Conservation (phyloP, 768 basidiomycete species). For the Arthromyces matolae region DNA sequence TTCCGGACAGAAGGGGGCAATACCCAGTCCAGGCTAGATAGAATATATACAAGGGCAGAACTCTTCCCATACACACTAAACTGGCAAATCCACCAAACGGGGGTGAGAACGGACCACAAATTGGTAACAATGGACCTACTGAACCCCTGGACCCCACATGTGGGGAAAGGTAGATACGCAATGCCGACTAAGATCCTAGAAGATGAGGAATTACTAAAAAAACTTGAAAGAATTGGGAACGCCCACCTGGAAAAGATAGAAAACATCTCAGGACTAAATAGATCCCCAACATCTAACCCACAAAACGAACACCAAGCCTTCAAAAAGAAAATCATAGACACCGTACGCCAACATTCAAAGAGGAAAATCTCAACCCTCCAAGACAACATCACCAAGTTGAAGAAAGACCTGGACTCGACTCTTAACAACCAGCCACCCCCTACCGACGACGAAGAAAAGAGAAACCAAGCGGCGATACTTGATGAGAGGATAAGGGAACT, state of each 20-base stretch:
- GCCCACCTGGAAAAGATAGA: neutral
- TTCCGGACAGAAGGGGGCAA: slow-evolving; percentile 17
- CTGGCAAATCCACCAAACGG: slow-evolving; percentile 4
- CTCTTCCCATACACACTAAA: neutral
- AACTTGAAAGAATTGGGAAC: neutral
- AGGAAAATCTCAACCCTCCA: neutral
- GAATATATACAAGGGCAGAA: slow-evolving; percentile 27
- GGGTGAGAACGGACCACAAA: slow-evolving; percentile 7
- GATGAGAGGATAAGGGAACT: slow-evolving; percentile 8
- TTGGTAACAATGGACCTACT: neutral
- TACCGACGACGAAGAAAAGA: slow-evolving; percentile 19
- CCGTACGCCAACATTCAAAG: neutral
- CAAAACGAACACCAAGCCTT: neutral
- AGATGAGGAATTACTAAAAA: neutral
- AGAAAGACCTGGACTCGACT: neutral
- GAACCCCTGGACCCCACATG: neutral
- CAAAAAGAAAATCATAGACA: neutral
- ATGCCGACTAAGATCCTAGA: neutral
- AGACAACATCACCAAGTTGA: slow-evolving; percentile 2
- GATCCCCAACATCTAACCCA: neutral
- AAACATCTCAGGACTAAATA: neutral
- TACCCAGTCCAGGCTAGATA: slow-evolving; percentile 30
- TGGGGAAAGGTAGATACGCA: neutral
- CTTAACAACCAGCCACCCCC: neutral
- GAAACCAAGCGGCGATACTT: slow-evolving; percentile 17